Evolutionary conservation across 441 rosid genomes (phyloP), one percentile per base, ranked within the genome.

Genomic region (Jatropha podagrica): DNA sequence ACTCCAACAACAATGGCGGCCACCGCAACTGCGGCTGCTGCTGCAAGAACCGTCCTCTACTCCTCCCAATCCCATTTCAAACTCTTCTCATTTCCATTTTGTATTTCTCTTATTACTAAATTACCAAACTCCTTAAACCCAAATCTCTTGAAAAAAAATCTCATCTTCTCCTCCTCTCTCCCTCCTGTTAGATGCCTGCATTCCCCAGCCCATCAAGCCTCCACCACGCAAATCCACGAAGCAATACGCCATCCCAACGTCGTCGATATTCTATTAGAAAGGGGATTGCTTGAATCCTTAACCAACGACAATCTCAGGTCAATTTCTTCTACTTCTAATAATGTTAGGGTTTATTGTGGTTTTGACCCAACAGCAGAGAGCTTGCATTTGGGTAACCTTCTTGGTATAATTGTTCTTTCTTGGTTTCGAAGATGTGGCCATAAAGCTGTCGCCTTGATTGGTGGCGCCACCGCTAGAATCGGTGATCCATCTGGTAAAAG

Each of bases 401-500:
- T 95, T 26, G 96, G 95, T 49, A 86, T 95, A 79, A 91, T 95
- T 78, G 98, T 93, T 3, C 96, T 95, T 55, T 95, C 98, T 60
- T 93, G 99, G 98, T 95, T 95, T 78, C 92, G 87, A 69, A 86
- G 92, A 70, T 91, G 93, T 75, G 98, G 99, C 66, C 99, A 95
- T 65, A 80, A 83, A 74, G 89, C 88, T 23, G 92, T 93, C 58
- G 96, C 95, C 70, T 82, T 95, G 72, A 84, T 93, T 14, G 99
- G 99, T 69, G 99, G 99, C 51, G 99, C 99, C 80, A 95, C 97
- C 11, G 98, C 88, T 46, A 83, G 94, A 18, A 83, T 95, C 10
- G 98, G 98, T 54, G 98, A 95, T 85, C 99, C 99, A 7, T 95
- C 98, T 27, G 98, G 99, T 26, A 95, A 95, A 81, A 92, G 93